Conservation (phyloP, 163 green algal genomes). For the Prototheca cutis region DNA sequence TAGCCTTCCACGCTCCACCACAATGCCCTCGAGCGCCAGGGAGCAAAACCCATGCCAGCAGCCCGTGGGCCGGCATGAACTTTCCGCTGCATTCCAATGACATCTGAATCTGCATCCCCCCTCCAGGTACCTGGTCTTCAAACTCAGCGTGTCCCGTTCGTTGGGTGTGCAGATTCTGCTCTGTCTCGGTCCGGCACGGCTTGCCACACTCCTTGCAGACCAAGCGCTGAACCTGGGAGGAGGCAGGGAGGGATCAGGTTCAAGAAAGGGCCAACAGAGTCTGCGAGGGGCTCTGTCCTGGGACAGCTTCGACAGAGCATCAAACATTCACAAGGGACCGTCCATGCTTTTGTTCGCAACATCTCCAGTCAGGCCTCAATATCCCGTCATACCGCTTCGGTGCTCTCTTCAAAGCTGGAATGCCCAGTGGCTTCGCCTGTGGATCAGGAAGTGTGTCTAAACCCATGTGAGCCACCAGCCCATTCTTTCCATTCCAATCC, state of each 20-base stretch:
- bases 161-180: conserved; percentile 67
- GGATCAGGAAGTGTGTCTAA: conserved; percentile 3
- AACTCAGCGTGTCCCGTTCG: conserved; percentile 63
- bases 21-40: no score
- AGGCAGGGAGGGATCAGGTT: background rate
- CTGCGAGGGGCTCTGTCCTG: no score
- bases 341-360: background rate
- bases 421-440: conserved; percentile 40
- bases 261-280: no score
- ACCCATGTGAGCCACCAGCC: background rate
- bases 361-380: no score
- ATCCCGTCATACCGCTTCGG: conserved; percentile 36
- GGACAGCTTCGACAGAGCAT: background rate
- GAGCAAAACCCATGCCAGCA: no score
- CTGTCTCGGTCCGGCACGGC: conserved; percentile 58
- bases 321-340: background rate
- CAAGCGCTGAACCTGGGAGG: conserved; percentile 44
- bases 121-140: conserved; percentile 46
- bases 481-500: background rate
- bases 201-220: conserved; percentile 70
- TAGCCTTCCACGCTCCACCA: no score
- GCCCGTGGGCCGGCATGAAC: no score
- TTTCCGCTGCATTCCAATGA: no score
- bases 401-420: conserved; percentile 50
- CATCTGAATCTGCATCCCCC: no score